phyloP scores from a whole-genome alignment of 1,139 yeast genomes.

The Kazachstania sp. region DNA sequence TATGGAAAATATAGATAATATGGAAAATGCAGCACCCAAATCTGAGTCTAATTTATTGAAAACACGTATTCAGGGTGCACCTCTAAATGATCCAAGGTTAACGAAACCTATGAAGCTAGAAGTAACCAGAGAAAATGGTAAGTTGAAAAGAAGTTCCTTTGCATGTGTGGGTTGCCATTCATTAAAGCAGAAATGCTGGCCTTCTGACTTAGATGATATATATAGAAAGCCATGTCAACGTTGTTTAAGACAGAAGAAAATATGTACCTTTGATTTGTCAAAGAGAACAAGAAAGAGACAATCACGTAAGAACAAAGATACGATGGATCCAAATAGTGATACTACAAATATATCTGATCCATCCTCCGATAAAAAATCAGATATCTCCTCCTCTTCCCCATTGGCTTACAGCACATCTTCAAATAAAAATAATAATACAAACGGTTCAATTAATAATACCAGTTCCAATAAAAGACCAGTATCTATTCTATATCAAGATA shows the following conservation, averaged over 20 bases:
- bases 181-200: conserved; percentile 74
- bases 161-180: conserved; percentile 81
- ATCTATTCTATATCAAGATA: too few species aligned
- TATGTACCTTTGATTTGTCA: conserved; percentile 60
- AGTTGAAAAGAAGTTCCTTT: conserved; percentile 32
- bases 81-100: conserved; percentile 20
- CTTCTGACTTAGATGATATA: conserved; percentile 47
- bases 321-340: neutral
- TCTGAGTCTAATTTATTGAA: neutral
- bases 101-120: conserved; percentile 21
- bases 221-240: conserved; percentile 65
- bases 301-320: conserved; percentile 18
- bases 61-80: conserved; percentile 21
- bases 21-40: neutral
- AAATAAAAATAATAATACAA: neutral
- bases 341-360: neutral
- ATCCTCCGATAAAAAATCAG: neutral
- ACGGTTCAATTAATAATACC: neutral
- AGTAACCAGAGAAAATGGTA: conserved; percentile 14
- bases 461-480: neutral
- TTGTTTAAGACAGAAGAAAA: conserved; percentile 54
- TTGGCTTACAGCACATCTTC: neutral
- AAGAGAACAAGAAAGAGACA: conserved; percentile 50
- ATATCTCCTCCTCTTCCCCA: neutral
- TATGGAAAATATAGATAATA: too few species aligned